These are phyloP conservation scores for Melaleuca alternifolia DNA, from an alignment of 345 rosid species.

Conservation along the genomic window DNA sequence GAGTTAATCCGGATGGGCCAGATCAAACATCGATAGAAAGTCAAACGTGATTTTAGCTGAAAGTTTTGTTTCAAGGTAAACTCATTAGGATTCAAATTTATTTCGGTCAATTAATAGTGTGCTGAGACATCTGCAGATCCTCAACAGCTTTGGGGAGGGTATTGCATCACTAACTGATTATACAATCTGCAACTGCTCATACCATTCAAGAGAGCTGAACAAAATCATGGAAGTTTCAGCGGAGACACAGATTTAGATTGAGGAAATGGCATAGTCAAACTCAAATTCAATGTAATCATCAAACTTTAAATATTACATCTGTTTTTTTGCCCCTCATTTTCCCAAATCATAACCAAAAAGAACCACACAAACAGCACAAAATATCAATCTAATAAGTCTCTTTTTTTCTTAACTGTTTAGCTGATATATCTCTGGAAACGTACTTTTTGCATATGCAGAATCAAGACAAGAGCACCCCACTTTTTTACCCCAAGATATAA, in stretches of 20 bases:
- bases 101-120: not conserved
- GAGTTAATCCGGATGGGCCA: not conserved
- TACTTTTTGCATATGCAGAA: not conserved
- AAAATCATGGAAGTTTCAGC: not conserved
- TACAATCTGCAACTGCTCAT: not conserved
- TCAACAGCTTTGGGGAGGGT: not conserved
- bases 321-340: not conserved
- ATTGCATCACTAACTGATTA: not conserved
- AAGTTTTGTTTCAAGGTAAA: not conserved
- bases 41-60: not conserved
- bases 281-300: not conserved
- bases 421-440: not conserved
- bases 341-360: not conserved
- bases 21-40: not conserved
- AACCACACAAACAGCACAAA: not conserved
- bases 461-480: not conserved
- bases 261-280: not conserved
- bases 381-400: not conserved
- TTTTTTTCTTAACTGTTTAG: not conserved
- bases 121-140: not conserved
- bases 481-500: not conserved
- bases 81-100: not conserved
- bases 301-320: not conserved
- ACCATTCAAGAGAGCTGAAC: not conserved
- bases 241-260: not conserved